Conservation (phyloP, 768 basidiomycete genomes). For the Russula lepida region DNA sequence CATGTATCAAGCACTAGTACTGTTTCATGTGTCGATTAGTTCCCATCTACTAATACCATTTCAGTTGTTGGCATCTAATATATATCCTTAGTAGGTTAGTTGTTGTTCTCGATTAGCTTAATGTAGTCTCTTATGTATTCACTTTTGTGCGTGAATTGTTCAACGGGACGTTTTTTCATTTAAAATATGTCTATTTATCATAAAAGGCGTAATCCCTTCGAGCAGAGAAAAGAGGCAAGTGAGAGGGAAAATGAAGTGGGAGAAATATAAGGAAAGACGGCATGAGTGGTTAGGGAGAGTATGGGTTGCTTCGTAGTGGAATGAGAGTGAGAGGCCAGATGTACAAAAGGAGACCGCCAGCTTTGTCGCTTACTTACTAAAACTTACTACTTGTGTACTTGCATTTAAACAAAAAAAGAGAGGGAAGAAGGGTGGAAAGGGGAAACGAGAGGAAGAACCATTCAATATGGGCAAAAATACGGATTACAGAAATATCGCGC, state of each 20-base stretch:
- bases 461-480: not conserved
- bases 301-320: not conserved
- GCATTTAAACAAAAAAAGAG: not conserved
- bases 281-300: not conserved
- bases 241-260: not conserved
- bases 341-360: slow-evolving; percentile 9
- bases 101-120: not conserved
- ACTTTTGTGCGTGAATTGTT: not conserved
- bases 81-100: not conserved
- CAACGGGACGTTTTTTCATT: not conserved
- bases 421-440: not conserved
- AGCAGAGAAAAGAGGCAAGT: not conserved
- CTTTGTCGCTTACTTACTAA: slow-evolving; percentile 2
- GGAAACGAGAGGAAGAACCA: not conserved
- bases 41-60: not conserved
- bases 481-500: not conserved
- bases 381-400: not conserved
- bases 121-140: not conserved
- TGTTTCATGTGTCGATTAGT: not conserved
- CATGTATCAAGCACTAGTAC: not conserved
- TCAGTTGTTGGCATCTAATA: not conserved
- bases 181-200: slow-evolving; percentile 8
- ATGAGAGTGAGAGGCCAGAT: not conserved
- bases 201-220: slow-evolving; percentile 1
- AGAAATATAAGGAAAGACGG: not conserved